Evolutionary conservation across 2,329 filamentous ascomycete genomes (phyloP).

Genomic region (Rhinocladiella mackenziei): DNA sequence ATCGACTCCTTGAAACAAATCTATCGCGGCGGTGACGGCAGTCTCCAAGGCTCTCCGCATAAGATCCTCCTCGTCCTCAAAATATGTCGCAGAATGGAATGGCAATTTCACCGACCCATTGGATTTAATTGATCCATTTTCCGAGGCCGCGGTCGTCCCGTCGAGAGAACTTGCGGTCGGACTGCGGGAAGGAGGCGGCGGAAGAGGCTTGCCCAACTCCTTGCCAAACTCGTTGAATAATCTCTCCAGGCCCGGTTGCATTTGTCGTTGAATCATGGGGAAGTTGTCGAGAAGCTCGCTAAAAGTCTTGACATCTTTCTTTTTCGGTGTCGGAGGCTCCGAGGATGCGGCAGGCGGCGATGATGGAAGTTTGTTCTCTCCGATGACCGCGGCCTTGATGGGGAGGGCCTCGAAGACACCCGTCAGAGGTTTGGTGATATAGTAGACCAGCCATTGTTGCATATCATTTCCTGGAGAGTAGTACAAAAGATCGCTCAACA

Average conservation of each 20-base stretch:
- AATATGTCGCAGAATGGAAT: slow-evolving; percentile 63
- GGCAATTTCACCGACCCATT: slow-evolving; percentile 44
- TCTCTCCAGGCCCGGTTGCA: slow-evolving; percentile 86
- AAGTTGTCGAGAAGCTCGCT: slow-evolving; percentile 86
- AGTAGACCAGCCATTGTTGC: slow-evolving; percentile 94
- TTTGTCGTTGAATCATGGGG: slow-evolving; percentile 91
- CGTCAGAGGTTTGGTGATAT: slow-evolving; percentile 83
- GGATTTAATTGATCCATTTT: slow-evolving; percentile 31
- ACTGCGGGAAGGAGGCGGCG: slow-evolving; percentile 58
- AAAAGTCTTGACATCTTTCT: slow-evolving; percentile 90
- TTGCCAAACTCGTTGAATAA: slow-evolving; percentile 84
- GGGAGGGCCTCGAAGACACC: slow-evolving; percentile 71
- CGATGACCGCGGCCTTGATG: slow-evolving; percentile 31
- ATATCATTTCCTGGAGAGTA: slow-evolving; percentile 85
- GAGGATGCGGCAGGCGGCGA: slow-evolving; percentile 31
- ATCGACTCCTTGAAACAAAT: slow-evolving; percentile 91
- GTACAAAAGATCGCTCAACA: slow-evolving; percentile 79
- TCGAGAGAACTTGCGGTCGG: slow-evolving; percentile 16
- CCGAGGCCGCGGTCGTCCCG: slow-evolving; percentile 29
- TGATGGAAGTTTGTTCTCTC: slow-evolving; percentile 26
- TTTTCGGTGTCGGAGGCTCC: slow-evolving; percentile 52
- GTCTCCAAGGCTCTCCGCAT: slow-evolving; percentile 88
- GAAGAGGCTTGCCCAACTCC: slow-evolving; percentile 79
- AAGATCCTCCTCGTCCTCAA: slow-evolving; percentile 85
- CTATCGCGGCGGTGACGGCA: slow-evolving; percentile 87